A percentile compares a stretch with the other conserved stretches of the same genome.
Evolutionary conservation across 768 basidiomycete genomes (phyloP).

Genomic region (Rhizopogon sp.): DNA sequence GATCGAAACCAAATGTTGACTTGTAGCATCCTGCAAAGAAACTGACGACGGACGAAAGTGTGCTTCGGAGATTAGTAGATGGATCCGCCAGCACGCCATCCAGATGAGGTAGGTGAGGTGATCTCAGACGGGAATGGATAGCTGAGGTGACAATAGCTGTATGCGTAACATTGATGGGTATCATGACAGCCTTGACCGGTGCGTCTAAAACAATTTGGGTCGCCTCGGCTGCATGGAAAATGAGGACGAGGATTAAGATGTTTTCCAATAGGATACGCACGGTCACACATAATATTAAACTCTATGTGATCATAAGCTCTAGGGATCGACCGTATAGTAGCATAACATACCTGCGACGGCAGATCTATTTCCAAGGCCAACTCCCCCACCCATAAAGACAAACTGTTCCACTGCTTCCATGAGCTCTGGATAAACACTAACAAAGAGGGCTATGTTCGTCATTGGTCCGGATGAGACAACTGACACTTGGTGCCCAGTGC

Average conservation of each 20-base stretch:
- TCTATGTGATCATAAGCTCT: constrained; percentile 33
- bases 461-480: constrained; percentile 78
- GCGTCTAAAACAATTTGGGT: constrained; percentile 75
- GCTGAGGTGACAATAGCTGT: constrained; percentile 65
- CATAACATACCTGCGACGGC: constrained; percentile 55
- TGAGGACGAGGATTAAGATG: background rate
- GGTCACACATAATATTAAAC: constrained; percentile 80
- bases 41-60: constrained; percentile 66
- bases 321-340: background rate
- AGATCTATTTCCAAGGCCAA: constrained; percentile 78
- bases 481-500: constrained; percentile 55
- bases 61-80: constrained; percentile 54
- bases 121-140: constrained; percentile 51
- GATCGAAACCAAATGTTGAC: constrained; percentile 71
- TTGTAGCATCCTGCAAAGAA: constrained; percentile 75
- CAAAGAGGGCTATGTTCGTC: constrained; percentile 76
- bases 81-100: constrained; percentile 16
- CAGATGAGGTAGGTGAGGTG: constrained; percentile 28
- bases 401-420: constrained; percentile 43
- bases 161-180: constrained; percentile 87
- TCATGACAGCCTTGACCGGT: constrained; percentile 67
- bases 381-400: constrained; percentile 86
- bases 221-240: constrained; percentile 56
- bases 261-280: constrained; percentile 36
- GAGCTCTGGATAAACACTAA: constrained; percentile 52